phyloP scores from a whole-genome alignment of 352 stramenopile species.

The Aphanomyces euteiches region DNA sequence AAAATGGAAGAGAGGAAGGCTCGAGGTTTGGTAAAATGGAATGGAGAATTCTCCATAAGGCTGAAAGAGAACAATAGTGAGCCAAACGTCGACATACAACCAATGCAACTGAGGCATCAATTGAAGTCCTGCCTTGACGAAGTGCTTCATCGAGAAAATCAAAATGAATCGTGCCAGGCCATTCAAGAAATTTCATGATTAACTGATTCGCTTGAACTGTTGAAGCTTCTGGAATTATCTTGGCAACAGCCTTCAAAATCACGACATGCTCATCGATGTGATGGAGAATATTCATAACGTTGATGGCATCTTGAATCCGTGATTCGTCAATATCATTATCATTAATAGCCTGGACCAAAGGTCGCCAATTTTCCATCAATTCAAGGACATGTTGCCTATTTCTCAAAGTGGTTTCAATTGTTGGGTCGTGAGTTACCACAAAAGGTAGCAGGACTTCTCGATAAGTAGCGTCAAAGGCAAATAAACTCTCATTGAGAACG shows the following conservation, averaged over 20 bases:
- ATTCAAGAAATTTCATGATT: not conserved
- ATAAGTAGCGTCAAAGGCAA: not conserved
- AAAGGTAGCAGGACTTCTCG: not conserved
- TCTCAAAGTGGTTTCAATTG: not conserved
- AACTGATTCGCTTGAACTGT: not conserved
- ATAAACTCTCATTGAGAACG: not conserved
- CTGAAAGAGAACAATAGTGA: not conserved
- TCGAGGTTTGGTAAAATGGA: not conserved
- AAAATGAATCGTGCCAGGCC: not conserved
- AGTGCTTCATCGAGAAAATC: not conserved
- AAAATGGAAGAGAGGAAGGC: not conserved
- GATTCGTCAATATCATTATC: not conserved
- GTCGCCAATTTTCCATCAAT: not conserved
- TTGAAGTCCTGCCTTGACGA: not conserved
- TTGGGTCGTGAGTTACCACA: not conserved
- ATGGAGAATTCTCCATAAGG: slow-evolving; percentile 9
- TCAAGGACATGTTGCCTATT: not conserved
- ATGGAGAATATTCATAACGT: not conserved
- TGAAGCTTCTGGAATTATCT: not conserved
- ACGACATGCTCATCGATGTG: not conserved
- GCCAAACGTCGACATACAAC: not conserved
- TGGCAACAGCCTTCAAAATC: not conserved
- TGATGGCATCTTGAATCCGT: not conserved
- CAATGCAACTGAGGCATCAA: not conserved
- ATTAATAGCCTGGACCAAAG: not conserved